Evolutionary conservation across 2,329 filamentous ascomycete genomes (phyloP).

Genomic region (Xylaria sp.): DNA sequence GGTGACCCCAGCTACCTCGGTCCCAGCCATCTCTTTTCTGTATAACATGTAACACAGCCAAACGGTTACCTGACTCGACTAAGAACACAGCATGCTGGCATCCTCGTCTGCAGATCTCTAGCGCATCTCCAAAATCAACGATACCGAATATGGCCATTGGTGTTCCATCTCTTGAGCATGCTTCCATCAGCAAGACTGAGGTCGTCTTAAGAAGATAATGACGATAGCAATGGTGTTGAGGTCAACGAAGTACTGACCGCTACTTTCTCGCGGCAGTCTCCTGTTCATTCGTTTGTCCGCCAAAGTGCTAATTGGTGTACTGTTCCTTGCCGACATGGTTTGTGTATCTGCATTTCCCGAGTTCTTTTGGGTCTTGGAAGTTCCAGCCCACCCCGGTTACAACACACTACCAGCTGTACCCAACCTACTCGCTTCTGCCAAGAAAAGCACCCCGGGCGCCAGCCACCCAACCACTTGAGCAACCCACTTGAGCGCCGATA

Average conservation of each 20-base stretch:
- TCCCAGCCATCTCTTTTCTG: constrained; percentile 18
- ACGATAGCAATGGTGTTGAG: background rate
- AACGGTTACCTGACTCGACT: background rate
- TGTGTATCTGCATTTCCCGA: constrained; percentile 3
- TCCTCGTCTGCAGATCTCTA: background rate
- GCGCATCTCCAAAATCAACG: background rate
- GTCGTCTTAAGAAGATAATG: background rate
- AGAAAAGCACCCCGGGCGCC: constrained; percentile 9
- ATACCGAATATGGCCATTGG: background rate
- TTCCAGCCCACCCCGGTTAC: background rate
- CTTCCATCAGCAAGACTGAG: background rate
- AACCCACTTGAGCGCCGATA: constrained; percentile 9
- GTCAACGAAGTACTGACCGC: constrained; percentile 6
- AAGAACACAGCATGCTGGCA: background rate
- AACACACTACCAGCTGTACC: constrained; percentile 2
- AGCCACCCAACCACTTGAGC: constrained; percentile 7
- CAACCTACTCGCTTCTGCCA: constrained; percentile 7
- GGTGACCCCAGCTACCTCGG: background rate
- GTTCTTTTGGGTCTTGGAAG: background rate
- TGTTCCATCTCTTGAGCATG: background rate
- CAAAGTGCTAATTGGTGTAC: background rate
- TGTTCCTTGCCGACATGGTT: constrained; percentile 3
- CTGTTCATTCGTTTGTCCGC: background rate
- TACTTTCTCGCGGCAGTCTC: background rate
- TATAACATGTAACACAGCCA: background rate